Evolutionary conservation across 1,139 yeast genomes (phyloP).

Genomic region (Tardiomyces depauwii): DNA sequence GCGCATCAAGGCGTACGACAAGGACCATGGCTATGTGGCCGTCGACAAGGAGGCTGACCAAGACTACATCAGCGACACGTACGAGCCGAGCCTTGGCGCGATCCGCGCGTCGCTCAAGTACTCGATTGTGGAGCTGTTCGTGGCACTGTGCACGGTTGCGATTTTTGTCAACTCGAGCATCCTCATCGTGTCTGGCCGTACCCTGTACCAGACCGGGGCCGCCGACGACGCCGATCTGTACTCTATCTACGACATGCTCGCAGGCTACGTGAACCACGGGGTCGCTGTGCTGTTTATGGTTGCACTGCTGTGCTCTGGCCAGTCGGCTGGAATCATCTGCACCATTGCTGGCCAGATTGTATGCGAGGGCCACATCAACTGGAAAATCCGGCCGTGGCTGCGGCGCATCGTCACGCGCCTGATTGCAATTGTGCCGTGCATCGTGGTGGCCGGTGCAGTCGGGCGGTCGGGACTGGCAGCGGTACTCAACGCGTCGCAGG

Average conservation of each 20-base stretch:
- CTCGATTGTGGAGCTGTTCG: constrained; percentile 51
- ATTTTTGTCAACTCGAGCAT: constrained; percentile 72
- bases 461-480: constrained; percentile 54
- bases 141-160: constrained; percentile 65
- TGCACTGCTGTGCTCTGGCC: constrained; percentile 66
- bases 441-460: constrained; percentile 41
- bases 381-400: constrained; percentile 70
- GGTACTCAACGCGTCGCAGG: constrained; percentile 54
- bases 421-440: constrained; percentile 63
- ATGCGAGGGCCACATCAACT: constrained; percentile 69
- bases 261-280: constrained; percentile 48
- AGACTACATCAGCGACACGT: constrained; percentile 32
- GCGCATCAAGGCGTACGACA: constrained; percentile 50
- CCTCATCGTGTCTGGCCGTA: constrained; percentile 63
- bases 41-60: constrained; percentile 16
- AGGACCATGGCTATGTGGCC: constrained; percentile 11
- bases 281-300: constrained; percentile 72
- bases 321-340: constrained; percentile 77
- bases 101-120: constrained; percentile 55
- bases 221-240: constrained; percentile 67
- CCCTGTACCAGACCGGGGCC: constrained; percentile 44
- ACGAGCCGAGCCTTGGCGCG: constrained; percentile 55
- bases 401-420: constrained; percentile 60
- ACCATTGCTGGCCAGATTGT: constrained; percentile 84
- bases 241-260: constrained; percentile 51